Percentiles rank a stretch among this genome's conserved stretches.
phyloP scores from a whole-genome alignment of 306 rosid species.

The Amphicarpaea edgeworthii region DNA sequence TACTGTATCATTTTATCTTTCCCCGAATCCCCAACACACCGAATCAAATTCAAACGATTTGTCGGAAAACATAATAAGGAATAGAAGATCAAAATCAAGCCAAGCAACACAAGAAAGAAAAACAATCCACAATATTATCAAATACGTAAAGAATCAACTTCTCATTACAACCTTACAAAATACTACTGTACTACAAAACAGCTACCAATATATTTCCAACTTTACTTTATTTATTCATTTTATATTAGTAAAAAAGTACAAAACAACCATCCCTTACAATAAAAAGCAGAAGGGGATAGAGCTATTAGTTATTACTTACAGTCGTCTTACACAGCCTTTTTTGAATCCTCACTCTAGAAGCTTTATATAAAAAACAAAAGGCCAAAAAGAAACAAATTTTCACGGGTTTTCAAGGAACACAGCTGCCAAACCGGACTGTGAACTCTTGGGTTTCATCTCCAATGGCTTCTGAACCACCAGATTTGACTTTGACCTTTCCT shows the following conservation, averaged over 20 bases:
- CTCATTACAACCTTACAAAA: background rate
- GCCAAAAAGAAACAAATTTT: conserved; percentile 20
- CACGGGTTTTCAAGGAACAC: conserved; percentile 61
- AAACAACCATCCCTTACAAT: conserved; percentile 60
- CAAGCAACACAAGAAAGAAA: conserved; percentile 30
- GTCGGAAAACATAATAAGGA: conserved; percentile 23
- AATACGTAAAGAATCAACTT: conserved; percentile 19
- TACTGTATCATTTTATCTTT: conserved; percentile 36
- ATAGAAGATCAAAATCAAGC: conserved; percentile 5
- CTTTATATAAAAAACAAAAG: conserved; percentile 4
- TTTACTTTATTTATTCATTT: conserved; percentile 7
- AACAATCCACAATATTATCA: conserved; percentile 1
- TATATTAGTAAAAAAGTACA: conserved; percentile 34
- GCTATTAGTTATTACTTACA: no score
- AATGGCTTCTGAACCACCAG: conserved; percentile 55
- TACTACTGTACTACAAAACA: background rate
- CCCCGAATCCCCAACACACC: conserved; percentile 10
- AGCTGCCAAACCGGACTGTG: conserved; percentile 65
- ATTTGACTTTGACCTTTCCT: conserved; percentile 38
- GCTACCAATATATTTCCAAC: conserved; percentile 10
- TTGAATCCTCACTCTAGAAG: conserved; percentile 41
- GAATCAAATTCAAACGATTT: conserved; percentile 25
- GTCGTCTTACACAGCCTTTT: conserved; percentile 41
- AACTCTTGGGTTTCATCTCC: conserved; percentile 58
- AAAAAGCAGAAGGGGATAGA: conserved; percentile 70